phyloP scores from a whole-genome alignment of 108 stramenopile species.

The Licmophora abbreviata region DNA sequence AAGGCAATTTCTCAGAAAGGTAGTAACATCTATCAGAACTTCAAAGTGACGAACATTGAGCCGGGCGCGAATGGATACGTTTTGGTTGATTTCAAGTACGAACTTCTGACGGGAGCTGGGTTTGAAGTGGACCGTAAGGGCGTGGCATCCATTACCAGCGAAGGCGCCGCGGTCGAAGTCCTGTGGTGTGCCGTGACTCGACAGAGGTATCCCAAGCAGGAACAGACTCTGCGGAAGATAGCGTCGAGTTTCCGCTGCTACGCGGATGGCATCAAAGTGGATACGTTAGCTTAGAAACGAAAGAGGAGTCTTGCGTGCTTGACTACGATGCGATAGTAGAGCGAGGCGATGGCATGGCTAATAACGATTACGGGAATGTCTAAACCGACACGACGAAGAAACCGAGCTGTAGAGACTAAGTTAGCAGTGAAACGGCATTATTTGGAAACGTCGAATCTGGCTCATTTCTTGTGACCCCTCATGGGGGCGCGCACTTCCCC shows the following conservation, averaged over 20 bases:
- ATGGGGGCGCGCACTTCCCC: too few relatives aligned
- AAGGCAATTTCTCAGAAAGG: conserved; percentile 82
- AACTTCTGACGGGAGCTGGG: conserved; percentile 91
- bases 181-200: conserved; percentile 76
- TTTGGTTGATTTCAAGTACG: conserved; percentile 91
- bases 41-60: conserved; percentile 80
- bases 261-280: conserved; percentile 71
- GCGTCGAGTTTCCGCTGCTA: conserved; percentile 69
- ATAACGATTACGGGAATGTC: too few relatives aligned
- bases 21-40: conserved; percentile 86
- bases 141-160: conserved; percentile 77
- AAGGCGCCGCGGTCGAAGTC: conserved; percentile 70
- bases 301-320: neutral
- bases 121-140: conserved; percentile 92
- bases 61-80: conserved; percentile 62
- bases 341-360: too few relatives aligned
- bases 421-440: too few relatives aligned
- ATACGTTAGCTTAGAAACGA: conserved; percentile 12
- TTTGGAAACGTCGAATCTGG: too few relatives aligned
- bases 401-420: neutral
- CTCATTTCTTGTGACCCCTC: too few relatives aligned
- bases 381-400: too few relatives aligned
- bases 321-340: too few relatives aligned
- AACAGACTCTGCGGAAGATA: conserved; percentile 52
- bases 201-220: conserved; percentile 72